Evolutionary conservation across 352 stramenopile species (phyloP), one percentile per base, ranked within the genome.

Genomic region (Thalassiosira exigua): DNA sequence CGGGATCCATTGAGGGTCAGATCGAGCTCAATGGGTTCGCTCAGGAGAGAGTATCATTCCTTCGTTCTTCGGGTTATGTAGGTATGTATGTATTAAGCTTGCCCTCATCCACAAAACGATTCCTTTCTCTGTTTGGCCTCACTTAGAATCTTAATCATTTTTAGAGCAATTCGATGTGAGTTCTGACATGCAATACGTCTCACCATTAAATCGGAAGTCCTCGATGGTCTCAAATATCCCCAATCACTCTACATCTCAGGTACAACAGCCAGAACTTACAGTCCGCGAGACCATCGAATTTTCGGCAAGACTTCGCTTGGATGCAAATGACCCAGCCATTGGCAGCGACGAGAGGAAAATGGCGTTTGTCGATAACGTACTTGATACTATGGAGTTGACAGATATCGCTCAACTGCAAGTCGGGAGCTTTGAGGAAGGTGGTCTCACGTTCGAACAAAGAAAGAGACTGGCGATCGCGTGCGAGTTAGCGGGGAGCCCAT

Each of bases 381-480:
- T 93, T 9, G 68, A 86, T 21, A 71, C 81, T 14, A 74, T 91
- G 48, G 87, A 91, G 50, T 74, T 92, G n/a, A 69, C 75, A 22
- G 30, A 53, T 39, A 80, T 92, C 17, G 66, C 75, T 17, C 68
- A 68, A 32, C 39, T 81, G 27, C 70, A 88, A 26, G 89, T 95
- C 44, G 90, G 90, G 48, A 84, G 70, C 51, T 76, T 90, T 42
- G 83, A 86, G 48, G 77, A 89, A n/a, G 75, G 88, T 19, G 91
- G 91, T 3, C 70, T 96, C 7, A 95, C 90, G 4, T 88, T 96
- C n/a, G 94, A 97, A 74, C 93, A 98, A 75, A 77, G 53, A 44
- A 97, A 98, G 74, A 80, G 96, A 17, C 87, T 98, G 14, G 95
- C 94, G 0, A 98, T 98, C 68, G 96, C 90, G 46, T 90, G 96